These are phyloP conservation scores for Manihot esculenta DNA, from an alignment of 441 rosid species.

Conservation along the genomic window DNA sequence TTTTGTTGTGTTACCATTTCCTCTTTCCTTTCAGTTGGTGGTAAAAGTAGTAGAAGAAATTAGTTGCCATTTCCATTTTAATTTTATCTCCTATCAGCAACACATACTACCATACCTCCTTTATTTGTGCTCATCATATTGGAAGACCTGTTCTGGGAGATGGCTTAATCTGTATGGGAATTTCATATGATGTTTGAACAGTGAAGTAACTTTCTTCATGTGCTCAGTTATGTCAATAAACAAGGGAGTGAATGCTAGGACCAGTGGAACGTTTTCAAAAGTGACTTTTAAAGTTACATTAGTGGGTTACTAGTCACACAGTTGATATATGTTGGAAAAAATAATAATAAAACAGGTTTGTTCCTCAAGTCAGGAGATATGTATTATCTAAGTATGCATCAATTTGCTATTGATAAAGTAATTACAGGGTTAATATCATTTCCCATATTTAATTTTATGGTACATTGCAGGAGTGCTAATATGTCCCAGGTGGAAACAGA, in stretches of 20 bases:
- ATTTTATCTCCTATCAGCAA: not conserved
- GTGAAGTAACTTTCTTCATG: not conserved
- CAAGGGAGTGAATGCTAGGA: not conserved
- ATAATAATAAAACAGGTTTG: not conserved
- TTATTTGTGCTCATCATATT: not conserved
- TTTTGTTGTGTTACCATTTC: not conserved
- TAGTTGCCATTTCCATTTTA: not conserved
- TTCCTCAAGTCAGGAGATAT: not conserved
- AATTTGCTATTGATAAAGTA: not conserved
- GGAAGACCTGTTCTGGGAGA: not conserved
- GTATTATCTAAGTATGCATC: not conserved
- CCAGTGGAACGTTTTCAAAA: not conserved
- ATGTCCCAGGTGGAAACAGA: constrained; percentile 69
- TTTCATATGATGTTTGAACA: not conserved
- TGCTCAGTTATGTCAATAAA: not conserved
- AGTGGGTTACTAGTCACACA: not conserved
- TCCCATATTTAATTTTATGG: not conserved
- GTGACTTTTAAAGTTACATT: not conserved
- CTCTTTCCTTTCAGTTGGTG: not conserved
- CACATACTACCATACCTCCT: not conserved
- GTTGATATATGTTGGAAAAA: not conserved
- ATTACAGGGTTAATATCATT: constrained; percentile 6
- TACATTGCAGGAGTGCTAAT: constrained; percentile 37
- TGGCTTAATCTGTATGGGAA: not conserved
- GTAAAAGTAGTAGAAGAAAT: not conserved